Evolutionary conservation across 805 yeast species (phyloP), one percentile per base, ranked within the genome.

Genomic region (Metschnikowia corniflorae): DNA sequence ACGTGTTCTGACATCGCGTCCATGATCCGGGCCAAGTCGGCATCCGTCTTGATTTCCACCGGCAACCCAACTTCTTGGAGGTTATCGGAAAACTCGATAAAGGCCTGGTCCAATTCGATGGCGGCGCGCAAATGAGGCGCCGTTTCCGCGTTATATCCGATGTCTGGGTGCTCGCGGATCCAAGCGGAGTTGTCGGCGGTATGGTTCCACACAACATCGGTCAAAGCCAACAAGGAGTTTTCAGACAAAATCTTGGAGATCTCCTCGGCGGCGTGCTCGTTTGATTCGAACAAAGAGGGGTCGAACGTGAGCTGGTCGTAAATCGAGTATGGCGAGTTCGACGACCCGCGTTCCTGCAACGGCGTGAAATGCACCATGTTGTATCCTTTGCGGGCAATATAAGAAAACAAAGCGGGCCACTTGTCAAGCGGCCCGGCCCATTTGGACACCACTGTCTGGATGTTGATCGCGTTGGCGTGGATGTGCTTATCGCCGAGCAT

Each of bases 291-390:
- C 16, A 79, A 58, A 0, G 49, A 57, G 0, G 82, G 77, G 54
- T 91, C 97, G 61, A 83, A 89, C 17, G 54, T 59, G 42, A 87
- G 71, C 61, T 93, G 97, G 57, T 91, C 96, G 50, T 65, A 81
- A 36, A 91, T 86, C 3, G 96, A 86, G 56, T 89, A 91, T 0
- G 98, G 98, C 6, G 97, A 89, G 58, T 89, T 76, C 1, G 96
- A 85, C 43, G 73, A 82, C 22, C 98, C 98, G 38, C 97, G 72
- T 45, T 80, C 65, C 61, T 91, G 96, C 49, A 91, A 68, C 0
- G 98, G 98, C 5, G 97, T 89, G 58, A 91, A 91, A 65, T 91
- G 98, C 29, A 93, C 69, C 96, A 91, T 86, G 60, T 93, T 93
- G 66, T 91, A 91, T 15, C 93, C 89, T 60, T 93, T 93, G 7